Evolutionary conservation across 2,329 filamentous ascomycete species (phyloP), one percentile per base, ranked within the genome.

Genomic region (Aureobasidium vineae): DNA sequence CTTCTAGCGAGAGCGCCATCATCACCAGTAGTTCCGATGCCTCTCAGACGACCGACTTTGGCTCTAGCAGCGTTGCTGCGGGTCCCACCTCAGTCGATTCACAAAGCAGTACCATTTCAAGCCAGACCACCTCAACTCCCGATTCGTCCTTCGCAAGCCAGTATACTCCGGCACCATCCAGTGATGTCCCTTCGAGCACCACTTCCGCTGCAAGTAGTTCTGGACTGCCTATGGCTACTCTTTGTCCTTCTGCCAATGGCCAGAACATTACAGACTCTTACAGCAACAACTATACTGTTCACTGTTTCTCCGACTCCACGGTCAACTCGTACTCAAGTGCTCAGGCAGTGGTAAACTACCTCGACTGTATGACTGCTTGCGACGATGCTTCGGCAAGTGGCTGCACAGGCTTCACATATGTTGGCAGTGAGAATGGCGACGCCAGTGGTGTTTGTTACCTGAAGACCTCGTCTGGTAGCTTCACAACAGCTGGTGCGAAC

Each of bases 361-460:
- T 65, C 11, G 69, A 70, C 19, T 70, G 69, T 40, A 56, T 66
- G 57, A 60, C 66, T 43, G 65, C 59, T 28, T 70, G 69, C 28
- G 67, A 70, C 38, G 56, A 52, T 40, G 41, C 43, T 19, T 52
- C 63, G 19, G n/a, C 33, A 4, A 63, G 21, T 36, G 68, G 68
- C 26, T 70, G 69, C 41, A 67, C 43, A 8, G 69, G 53, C n/a
- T 70, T 69, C 56, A 65, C 67, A 21, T 70, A 70, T 31, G 67
- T 70, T 6, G 67, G 69, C 16, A 63, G 61, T 33, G 52, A 15
- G 4, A 41, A 66, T 21, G 68, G 68, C 21, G 33, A 38, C 26
- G 66, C 54, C 23, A 16, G 47, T 56, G 68, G 68, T 41, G 52
- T 63, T 7, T 69, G 68, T 59, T 69, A 63, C 23, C 65, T 45